Percentiles rank a stretch among this genome's conserved stretches.
phyloP scores from a whole-genome alignment of 2,329 filamentous ascomycete genomes.

The Paraphoma chrysanthemicola region DNA sequence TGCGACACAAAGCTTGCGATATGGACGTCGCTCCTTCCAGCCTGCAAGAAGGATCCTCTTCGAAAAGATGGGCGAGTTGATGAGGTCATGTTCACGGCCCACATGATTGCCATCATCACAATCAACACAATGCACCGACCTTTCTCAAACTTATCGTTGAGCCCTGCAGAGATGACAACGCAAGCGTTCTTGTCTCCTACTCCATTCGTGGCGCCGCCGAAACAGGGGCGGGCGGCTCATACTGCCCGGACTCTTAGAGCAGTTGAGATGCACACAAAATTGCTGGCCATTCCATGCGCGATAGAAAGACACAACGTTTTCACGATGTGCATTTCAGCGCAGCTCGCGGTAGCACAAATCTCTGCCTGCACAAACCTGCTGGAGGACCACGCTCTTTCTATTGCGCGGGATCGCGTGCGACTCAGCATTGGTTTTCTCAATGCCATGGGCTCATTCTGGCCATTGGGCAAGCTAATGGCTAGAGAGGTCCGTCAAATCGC shows the following conservation, averaged over 20 bases:
- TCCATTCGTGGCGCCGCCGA: constrained; percentile 55
- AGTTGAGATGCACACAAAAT: constrained; percentile 75
- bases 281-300: constrained; percentile 75
- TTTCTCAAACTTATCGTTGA: constrained; percentile 43
- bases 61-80: constrained; percentile 74
- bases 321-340: constrained; percentile 36
- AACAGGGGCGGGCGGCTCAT: constrained; percentile 59
- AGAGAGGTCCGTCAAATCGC: constrained; percentile 77
- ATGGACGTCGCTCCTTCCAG: constrained; percentile 80
- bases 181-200: constrained; percentile 68
- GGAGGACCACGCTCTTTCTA: constrained; percentile 64
- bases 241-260: constrained; percentile 81
- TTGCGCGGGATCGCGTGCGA: constrained; percentile 74
- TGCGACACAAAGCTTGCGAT: constrained; percentile 69
- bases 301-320: constrained; percentile 70
- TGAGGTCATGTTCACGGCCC: constrained; percentile 89
- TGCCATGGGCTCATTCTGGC: constrained; percentile 72
- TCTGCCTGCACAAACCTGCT: constrained; percentile 67
- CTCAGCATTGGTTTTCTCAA: constrained; percentile 80
- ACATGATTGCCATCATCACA: constrained; percentile 69
- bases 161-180: constrained; percentile 37
- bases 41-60: constrained; percentile 72
- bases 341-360: constrained; percentile 47
- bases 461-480: constrained; percentile 72
- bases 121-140: constrained; percentile 50